Evolutionary conservation across 23 red algal genomes (phyloP).

Genomic region (Gracilariopsis chorda): DNA sequence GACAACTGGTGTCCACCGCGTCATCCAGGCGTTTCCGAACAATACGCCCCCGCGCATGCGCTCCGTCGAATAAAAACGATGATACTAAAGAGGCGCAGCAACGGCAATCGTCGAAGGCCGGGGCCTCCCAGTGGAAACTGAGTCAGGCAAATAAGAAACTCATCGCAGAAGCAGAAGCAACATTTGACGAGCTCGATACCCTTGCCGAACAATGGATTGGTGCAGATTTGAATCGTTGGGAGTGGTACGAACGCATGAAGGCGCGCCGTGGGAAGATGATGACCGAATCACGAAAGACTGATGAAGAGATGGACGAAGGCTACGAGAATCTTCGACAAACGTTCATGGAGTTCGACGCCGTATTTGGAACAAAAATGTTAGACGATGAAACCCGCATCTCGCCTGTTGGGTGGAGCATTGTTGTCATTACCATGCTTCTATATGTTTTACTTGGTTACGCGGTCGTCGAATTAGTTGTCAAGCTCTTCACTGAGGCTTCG

Average conservation of each 20-base stretch:
- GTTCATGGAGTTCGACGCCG: slow-evolving; percentile 43
- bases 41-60: background rate
- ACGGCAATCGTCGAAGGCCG: background rate
- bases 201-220: slow-evolving; percentile 57
- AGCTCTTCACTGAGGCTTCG: background rate
- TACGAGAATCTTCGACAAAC: slow-evolving; percentile 12
- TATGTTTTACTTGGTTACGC: slow-evolving; percentile 43
- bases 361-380: slow-evolving; percentile 37
- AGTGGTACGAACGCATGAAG: slow-evolving; percentile 45
- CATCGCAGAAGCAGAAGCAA: slow-evolving; percentile 21
- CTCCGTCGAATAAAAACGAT: slow-evolving; percentile 3
- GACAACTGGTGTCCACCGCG: too few species aligned
- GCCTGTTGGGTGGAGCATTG: background rate
- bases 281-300: slow-evolving; percentile 13
- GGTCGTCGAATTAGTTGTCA: background rate
- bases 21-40: too few species aligned
- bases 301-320: slow-evolving; percentile 31
- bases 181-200: background rate
- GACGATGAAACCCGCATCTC: slow-evolving; percentile 14
- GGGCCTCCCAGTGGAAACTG: background rate
- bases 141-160: slow-evolving; percentile 3
- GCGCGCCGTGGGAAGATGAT: slow-evolving; percentile 19
- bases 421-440: background rate
- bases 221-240: slow-evolving; percentile 16
- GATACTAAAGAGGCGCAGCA: background rate